Evolutionary conservation across 2,329 filamentous ascomycete species (phyloP).

Genomic region (Ceratocystiopsis sp.): DNA sequence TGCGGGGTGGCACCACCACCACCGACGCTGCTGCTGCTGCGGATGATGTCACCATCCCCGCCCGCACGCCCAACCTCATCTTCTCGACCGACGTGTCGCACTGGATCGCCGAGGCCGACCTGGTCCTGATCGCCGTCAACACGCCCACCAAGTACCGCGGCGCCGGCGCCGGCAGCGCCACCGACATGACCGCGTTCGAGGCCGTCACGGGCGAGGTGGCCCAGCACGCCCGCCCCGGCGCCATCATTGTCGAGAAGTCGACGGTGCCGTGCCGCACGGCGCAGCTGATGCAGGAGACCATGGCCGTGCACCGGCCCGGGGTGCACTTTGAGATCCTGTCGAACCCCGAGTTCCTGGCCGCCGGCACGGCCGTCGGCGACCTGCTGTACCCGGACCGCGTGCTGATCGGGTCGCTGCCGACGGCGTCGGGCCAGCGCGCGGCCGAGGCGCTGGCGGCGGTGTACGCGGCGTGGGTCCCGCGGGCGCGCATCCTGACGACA

Average conservation of each 20-base stretch:
- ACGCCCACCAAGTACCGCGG: constrained; percentile 62
- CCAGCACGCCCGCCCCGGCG: constrained; percentile 43
- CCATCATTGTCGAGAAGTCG: constrained; percentile 68
- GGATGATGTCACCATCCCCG: constrained; percentile 20
- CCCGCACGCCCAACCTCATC: constrained; percentile 47
- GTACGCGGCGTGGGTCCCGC: constrained; percentile 56
- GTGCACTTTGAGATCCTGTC: constrained; percentile 59
- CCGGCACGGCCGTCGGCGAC: constrained; percentile 58
- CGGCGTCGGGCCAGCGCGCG: constrained; percentile 40
- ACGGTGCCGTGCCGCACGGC: constrained; percentile 65
- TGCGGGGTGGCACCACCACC: constrained; percentile 20
- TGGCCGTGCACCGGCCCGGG: constrained; percentile 41
- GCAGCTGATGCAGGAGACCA: constrained; percentile 48
- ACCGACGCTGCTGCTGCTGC: constrained; percentile 15
- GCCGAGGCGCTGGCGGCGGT: constrained; percentile 46
- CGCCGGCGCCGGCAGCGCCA: constrained; percentile 51
- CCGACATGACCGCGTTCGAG: constrained; percentile 57
- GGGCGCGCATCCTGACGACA: constrained; percentile 49
- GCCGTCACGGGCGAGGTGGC: constrained; percentile 52
- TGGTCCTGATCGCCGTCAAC: constrained; percentile 63
- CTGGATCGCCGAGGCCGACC: constrained; percentile 48
- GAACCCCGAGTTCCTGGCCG: constrained; percentile 68
- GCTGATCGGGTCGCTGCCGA: constrained; percentile 53
- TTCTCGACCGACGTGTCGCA: constrained; percentile 52
- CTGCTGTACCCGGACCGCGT: constrained; percentile 56